A percentile compares a stretch with the other conserved stretches of the same genome.
phyloP scores from a whole-genome alignment of 2,329 filamentous ascomycete species.

The Dactylella cylindrospora region DNA sequence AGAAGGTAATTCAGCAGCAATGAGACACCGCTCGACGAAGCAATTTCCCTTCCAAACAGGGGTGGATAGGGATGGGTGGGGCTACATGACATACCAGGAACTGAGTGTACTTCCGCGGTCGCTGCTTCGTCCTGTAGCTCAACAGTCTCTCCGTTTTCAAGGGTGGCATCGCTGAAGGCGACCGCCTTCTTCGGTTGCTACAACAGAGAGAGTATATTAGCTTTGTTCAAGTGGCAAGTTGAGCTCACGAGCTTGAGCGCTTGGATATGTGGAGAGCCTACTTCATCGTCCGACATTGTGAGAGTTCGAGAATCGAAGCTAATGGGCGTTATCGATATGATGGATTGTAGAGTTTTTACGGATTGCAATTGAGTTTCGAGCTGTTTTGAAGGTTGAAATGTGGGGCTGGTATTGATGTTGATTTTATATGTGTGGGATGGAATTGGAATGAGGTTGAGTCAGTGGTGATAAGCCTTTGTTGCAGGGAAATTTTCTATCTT shows the following conservation, averaged over 20 bases:
- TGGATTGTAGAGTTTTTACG: background rate
- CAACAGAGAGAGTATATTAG: background rate
- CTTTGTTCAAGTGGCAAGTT: constrained; percentile 6
- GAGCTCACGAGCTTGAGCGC: too few relatives aligned
- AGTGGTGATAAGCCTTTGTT: constrained; percentile 44
- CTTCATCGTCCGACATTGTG: constrained; percentile 41
- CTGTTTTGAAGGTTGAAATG: too few relatives aligned
- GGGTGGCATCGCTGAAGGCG: constrained; percentile 41
- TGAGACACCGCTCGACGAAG: background rate
- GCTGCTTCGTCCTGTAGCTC: constrained; percentile 8
- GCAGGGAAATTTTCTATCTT: constrained; percentile 42
- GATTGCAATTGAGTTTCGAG: constrained; percentile 35
- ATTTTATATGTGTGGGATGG: background rate
- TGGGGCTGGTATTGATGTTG: background rate
- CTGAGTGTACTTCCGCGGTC: constrained; percentile 28
- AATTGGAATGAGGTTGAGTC: constrained; percentile 35
- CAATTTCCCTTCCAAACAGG: background rate
- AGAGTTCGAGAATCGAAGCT: constrained; percentile 5
- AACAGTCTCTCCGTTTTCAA: constrained; percentile 38
- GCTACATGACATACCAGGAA: constrained; percentile 12
- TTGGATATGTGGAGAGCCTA: constrained; percentile 1
- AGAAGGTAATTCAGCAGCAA: too few relatives aligned
- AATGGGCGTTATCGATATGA: background rate
- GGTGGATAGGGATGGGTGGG: background rate
- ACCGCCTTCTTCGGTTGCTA: constrained; percentile 38